Evolutionary conservation across 164 flowering plant genomes (phyloP).

Genomic region (Sedum album): DNA sequence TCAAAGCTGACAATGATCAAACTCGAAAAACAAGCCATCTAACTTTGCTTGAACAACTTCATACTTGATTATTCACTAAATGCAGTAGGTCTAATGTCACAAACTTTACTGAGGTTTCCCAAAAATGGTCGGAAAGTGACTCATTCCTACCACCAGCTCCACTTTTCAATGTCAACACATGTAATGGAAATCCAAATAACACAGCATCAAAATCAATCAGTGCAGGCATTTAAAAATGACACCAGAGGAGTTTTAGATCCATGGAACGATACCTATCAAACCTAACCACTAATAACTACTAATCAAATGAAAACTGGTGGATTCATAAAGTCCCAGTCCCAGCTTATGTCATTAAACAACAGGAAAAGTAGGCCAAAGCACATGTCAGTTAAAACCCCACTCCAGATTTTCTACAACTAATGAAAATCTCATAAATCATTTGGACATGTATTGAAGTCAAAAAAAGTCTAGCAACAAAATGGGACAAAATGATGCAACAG

Average conservation of each 20-base stretch:
- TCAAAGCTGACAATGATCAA: too few species aligned
- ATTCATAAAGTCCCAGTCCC: not conserved
- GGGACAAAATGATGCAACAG: not conserved
- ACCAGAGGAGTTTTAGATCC: too few species aligned
- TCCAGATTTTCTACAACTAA: not conserved
- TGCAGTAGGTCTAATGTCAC: too few species aligned
- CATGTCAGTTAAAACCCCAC: not conserved
- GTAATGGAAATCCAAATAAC: not conserved
- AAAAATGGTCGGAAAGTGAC: not conserved
- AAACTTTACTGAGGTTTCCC: not conserved
- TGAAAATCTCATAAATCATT: not conserved
- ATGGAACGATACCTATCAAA: not conserved
- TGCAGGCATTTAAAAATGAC: too few species aligned
- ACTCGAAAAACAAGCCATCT: too few species aligned
- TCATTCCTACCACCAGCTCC: slow-evolving; percentile 1
- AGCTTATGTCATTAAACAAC: not conserved
- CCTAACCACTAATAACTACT: not conserved
- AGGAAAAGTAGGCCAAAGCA: not conserved
- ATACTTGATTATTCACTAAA: too few species aligned
- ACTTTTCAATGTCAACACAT: not conserved
- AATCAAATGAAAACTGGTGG: not conserved
- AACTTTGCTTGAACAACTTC: too few species aligned
- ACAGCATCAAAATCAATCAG: not conserved
- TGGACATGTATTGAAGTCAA: not conserved
- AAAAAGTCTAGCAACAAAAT: not conserved